Base-by-base conservation (phyloP, 208 protist genomes). In the Angomonas desouzai region DNA sequence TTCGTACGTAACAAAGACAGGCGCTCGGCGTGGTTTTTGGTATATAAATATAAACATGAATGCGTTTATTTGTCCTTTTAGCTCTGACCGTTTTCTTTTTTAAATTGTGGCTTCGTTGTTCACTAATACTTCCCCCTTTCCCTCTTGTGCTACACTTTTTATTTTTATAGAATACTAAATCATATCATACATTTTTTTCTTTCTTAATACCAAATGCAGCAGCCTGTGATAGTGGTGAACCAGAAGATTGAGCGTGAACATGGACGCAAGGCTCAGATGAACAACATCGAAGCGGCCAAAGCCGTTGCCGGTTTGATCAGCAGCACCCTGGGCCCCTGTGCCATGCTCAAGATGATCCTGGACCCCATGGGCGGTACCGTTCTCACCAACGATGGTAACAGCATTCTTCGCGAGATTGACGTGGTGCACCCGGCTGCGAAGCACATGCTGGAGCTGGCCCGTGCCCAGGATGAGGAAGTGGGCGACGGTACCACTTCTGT, bases 331-430 rank as follows among this genome's bases (percentile, higher is more conserved):
- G 99, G 99, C 22, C 99, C 99, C 47, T 96, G 97, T 49, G 94
- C 98, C 34, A 99, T 99, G 99, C 90, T 99, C 22, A 99, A 99
- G 87, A 99, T 99, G 99, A 98, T 99, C 61, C 83, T 99, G 28
- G 98, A 99, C 73, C 97, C 97, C 40, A 99, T 99, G 97, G 99
- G 99, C 30, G 97, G 98, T 47, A 99, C 99, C 43, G 97, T 99
- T 25, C 88, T 99, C 29, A 99, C 99, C 34, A 99, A 99, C 78
- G 99, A 99, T 77, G 99, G 99, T 48, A 99, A 99, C 81, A 96
- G 97, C 49, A 99, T 99, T 75, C 84, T 99, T 23, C 93, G 98
- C 56, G 99, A 99, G 85, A 98, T 99, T 70, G 98, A 99, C 72
- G 98, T 99, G 23, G 92, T 93, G 47, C 99, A 99, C 74, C 99